These are phyloP conservation scores for Conidiobolus incongruus DNA, from an alignment of 371 early-diverging fungal species.

Conservation along the genomic window DNA sequence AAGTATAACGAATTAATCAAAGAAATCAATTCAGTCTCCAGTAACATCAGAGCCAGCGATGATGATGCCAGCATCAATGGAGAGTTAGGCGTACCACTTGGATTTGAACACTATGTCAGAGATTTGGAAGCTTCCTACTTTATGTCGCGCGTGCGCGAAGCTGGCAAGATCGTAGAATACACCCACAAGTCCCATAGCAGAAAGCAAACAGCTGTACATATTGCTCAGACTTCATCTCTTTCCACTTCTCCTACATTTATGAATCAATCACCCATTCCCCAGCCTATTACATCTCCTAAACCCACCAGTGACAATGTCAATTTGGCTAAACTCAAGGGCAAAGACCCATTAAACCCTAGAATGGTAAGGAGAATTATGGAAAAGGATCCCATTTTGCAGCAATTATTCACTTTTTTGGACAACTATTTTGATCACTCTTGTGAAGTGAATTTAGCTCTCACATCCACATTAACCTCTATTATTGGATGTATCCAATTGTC, in stretches of 20 bases:
- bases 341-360: too few relatives aligned
- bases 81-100: too few relatives aligned
- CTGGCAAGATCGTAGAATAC: too few relatives aligned
- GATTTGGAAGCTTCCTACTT: too few relatives aligned
- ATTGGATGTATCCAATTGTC: constrained; percentile 52
- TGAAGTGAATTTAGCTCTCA: constrained; percentile 72
- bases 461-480: constrained; percentile 65
- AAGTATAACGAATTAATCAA: constrained; percentile 1
- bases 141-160: too few relatives aligned
- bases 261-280: constrained; percentile 5
- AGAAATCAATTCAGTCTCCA: background rate
- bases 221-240: too few relatives aligned
- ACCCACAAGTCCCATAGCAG: too few relatives aligned
- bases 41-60: too few relatives aligned
- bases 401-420: constrained; percentile 29
- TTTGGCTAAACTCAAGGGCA: constrained; percentile 7
- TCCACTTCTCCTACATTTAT: background rate
- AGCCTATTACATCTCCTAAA: constrained; percentile 2
- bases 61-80: background rate
- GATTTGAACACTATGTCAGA: too few relatives aligned
- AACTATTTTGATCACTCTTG: constrained; percentile 72
- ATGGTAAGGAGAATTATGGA: too few relatives aligned
- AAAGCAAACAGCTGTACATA: too few relatives aligned
- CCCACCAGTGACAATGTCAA: constrained; percentile 22
- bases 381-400: constrained; percentile 36